phyloP scores from a whole-genome alignment of 2,329 filamentous ascomycete species.

The Cladosporium oxysporum region DNA sequence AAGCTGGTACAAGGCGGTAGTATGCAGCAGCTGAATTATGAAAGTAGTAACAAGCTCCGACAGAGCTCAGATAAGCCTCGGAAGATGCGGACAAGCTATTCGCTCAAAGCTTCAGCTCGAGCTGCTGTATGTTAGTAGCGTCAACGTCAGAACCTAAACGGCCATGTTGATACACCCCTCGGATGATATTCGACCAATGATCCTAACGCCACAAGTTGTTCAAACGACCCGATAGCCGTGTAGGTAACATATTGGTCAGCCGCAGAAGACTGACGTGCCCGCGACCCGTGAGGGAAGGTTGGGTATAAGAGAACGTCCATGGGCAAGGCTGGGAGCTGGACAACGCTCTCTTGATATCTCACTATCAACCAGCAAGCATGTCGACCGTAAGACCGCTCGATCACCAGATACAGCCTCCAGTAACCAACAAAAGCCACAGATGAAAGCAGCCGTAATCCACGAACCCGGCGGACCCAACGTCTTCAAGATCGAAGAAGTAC shows the following conservation, averaged over 20 bases:
- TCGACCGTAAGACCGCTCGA: not conserved
- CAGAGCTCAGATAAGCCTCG: not conserved
- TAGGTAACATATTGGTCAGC: not conserved
- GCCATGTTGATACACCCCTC: not conserved
- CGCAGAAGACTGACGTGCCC: not conserved
- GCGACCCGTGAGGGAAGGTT: too few species aligned
- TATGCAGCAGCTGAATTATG: not conserved
- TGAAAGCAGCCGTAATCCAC: conserved; percentile 49
- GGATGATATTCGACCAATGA: not conserved
- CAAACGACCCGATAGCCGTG: not conserved
- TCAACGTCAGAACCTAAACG: not conserved
- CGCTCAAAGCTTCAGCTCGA: not conserved
- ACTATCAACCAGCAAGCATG: not conserved
- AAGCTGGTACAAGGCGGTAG: not conserved
- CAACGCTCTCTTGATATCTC: not conserved
- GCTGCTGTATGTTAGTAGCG: not conserved
- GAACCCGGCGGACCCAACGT: conserved; percentile 43
- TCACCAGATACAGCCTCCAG: not conserved
- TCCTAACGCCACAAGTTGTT: not conserved
- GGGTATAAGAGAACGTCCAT: not conserved
- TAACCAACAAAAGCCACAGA: conserved; percentile 30
- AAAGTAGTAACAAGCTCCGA: not conserved
- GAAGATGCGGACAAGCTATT: too few species aligned
- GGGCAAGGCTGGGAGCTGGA: not conserved
- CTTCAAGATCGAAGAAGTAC: conserved; percentile 38